These are phyloP conservation scores for Osmanthus fragrans DNA, from an alignment of 257 asterid genomes.

Conservation along the genomic window DNA sequence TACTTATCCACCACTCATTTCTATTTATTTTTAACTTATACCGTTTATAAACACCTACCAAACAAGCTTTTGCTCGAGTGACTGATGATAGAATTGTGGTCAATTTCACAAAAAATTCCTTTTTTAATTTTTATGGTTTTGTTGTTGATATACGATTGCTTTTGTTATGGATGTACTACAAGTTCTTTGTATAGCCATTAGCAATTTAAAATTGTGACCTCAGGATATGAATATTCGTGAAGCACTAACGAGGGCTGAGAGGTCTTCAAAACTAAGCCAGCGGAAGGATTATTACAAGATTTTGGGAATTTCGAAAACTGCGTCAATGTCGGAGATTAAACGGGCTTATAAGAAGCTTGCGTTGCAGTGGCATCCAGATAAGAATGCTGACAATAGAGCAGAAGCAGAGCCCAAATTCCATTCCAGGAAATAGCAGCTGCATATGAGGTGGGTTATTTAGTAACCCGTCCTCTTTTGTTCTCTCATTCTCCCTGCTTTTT, in stretches of 20 bases:
- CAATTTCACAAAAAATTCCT: neutral
- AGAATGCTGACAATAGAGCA: constrained; percentile 85
- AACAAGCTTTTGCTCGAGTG: neutral
- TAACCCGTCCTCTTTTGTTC: neutral
- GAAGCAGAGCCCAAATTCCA: constrained; percentile 86
- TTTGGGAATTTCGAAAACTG: constrained; percentile 70
- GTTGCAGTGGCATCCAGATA: constrained; percentile 97
- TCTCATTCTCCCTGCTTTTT: neutral
- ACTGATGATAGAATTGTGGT: neutral
- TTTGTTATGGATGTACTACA: neutral
- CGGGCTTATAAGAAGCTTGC: constrained; percentile 96
- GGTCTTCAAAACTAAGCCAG: constrained; percentile 74
- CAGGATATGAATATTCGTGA: constrained; percentile 71
- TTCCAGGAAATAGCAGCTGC: constrained; percentile 97
- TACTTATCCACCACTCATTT: too few relatives aligned
- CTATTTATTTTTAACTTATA: too few relatives aligned
- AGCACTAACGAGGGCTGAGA: constrained; percentile 73
- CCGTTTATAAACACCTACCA: too few relatives aligned
- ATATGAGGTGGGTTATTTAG: constrained; percentile 65
- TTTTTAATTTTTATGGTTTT: neutral
- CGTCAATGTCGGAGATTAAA: constrained; percentile 78
- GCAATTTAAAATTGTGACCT: constrained; percentile 13
- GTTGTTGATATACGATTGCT: neutral
- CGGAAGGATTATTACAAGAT: constrained; percentile 99
- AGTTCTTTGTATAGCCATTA: neutral